Evolutionary conservation across 2,329 filamentous ascomycete genomes (phyloP), one percentile per base, ranked within the genome.

Genomic region (Aspergillus latus): DNA sequence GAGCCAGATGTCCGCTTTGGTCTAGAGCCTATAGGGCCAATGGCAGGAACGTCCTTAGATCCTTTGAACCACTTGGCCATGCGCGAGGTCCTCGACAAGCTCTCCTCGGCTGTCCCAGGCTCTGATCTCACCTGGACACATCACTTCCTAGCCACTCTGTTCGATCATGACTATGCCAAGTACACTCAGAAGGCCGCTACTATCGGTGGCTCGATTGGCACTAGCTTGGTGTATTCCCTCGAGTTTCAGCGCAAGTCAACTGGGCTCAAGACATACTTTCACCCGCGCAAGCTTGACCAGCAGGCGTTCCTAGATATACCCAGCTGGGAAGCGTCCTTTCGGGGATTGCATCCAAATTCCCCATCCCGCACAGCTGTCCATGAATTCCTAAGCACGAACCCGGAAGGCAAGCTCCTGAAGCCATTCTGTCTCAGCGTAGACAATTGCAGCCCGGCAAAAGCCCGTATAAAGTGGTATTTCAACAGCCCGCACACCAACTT

Each of bases 341-440:
- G 39, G 21, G 28, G 49, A 3, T 32, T 55, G 5, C 52, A 45
- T 7, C 52, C 52, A 10, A 40, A 49, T 15, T 16, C 15, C 4
- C 47, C 47, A 11, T 43, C 46, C 2, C 46, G 45, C 6, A n/a
- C 15, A 13, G 40, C 52, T 30, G 2, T 55, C 2, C 46, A 49
- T 11, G 39, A 55, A 2, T 55, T 55, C 46, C 26, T 55, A 3
- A 21, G 11, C 13, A 34, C 46, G 3, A 55, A n/a, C 15, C 15
- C 21, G 8, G 52, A 55, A 49, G 52, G 52, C 15, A 49, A 49
- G 10, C 40, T 50, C 9, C 15, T 55, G 13, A 45, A 49, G 5
- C 46, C 52, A 6, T 55, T 55, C 52, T 55, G 52, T 13, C 40
- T 55, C 11, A 55, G 52, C 21, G 46, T 55, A 30, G 52, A 55